Evolutionary conservation across 116 monocot species (phyloP).

Genomic region (Trichopus zeylanicus): DNA sequence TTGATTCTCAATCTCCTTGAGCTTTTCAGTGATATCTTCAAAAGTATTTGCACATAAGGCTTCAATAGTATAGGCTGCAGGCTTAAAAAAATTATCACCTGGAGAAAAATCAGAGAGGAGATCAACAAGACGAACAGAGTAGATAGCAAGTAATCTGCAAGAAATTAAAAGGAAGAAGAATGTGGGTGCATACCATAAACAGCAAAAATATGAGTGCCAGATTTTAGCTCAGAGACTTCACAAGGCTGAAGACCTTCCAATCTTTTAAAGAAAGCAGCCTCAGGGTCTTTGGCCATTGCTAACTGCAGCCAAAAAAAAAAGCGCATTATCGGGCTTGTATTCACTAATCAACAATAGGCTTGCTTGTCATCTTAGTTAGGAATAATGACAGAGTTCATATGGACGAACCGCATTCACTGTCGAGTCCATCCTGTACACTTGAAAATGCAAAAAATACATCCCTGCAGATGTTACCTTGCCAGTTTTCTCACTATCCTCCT

Average conservation of each 20-base stretch:
- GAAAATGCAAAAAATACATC: constrained; percentile 99
- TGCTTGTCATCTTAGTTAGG: too few relatives aligned
- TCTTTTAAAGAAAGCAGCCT: constrained; percentile 92
- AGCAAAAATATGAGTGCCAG: constrained; percentile 97
- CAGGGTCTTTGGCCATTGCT: constrained; percentile 95
- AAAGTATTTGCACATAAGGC: constrained; percentile 70
- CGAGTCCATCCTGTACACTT: constrained; percentile 89
- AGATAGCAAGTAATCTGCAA: neutral
- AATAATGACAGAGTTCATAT: neutral
- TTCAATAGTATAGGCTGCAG: constrained; percentile 88
- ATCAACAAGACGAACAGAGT: neutral
- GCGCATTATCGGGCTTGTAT: neutral
- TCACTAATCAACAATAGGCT: neutral
- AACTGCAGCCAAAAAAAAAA: constrained; percentile 42
- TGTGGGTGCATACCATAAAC: constrained; percentile 63
- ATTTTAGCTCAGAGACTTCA: constrained; percentile 86
- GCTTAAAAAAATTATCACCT: constrained; percentile 99
- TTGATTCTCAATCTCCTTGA: constrained; percentile 76
- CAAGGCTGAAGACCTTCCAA: constrained; percentile 99
- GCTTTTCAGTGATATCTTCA: constrained; percentile 67
- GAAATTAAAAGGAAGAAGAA: neutral
- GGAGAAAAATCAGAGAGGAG: constrained; percentile 7
- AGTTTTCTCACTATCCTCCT: constrained; percentile 95
- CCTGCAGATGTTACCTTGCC: constrained; percentile 89
- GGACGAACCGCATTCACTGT: constrained; percentile 62